Conservation (phyloP, 306 rosid genomes). For the Vigna reflexopilosa region DNA sequence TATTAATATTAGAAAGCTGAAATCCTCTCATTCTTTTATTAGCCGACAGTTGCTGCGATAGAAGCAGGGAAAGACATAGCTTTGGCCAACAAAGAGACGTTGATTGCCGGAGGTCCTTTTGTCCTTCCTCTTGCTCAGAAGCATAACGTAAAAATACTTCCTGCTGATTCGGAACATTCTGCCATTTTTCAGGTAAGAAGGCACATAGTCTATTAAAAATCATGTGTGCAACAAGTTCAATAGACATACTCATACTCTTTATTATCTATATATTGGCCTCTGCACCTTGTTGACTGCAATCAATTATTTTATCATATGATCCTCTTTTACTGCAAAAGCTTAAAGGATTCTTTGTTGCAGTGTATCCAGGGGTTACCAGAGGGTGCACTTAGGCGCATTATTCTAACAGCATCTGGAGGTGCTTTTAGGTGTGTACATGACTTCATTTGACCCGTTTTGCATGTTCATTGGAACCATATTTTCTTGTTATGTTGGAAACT, state of each 20-base stretch:
- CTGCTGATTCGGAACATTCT: conserved; percentile 99
- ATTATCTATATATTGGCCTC: conserved; percentile 23
- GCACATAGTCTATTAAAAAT: background rate
- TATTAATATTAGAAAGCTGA: conserved; percentile 45
- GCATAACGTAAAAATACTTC: conserved; percentile 94
- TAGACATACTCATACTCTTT: conserved; percentile 3
- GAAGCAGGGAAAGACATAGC: conserved; percentile 99
- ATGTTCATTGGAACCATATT: conserved; percentile 14
- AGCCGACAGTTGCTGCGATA: conserved; percentile 99
- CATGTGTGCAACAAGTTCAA: conserved; percentile 27
- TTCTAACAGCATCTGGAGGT: conserved; percentile 98
- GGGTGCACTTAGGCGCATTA: conserved; percentile 82
- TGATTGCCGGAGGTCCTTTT: conserved; percentile 99
- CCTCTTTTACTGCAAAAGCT: conserved; percentile 34
- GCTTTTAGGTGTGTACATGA: conserved; percentile 73
- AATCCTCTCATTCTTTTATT: conserved; percentile 48
- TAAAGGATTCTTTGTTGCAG: conserved; percentile 58
- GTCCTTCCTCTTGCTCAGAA: conserved; percentile 98
- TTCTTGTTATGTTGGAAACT: conserved; percentile 10
- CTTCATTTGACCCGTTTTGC: conserved; percentile 25
- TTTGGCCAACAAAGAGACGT: conserved; percentile 96
- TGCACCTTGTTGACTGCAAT: conserved; percentile 22
- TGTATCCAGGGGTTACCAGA: conserved; percentile 97
- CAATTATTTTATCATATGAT: conserved; percentile 22
- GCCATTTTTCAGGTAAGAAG: conserved; percentile 93